These are phyloP conservation scores for Chalaropsis thielavioides DNA, from an alignment of 2,329 filamentous ascomycete genomes.

Conservation along the genomic window DNA sequence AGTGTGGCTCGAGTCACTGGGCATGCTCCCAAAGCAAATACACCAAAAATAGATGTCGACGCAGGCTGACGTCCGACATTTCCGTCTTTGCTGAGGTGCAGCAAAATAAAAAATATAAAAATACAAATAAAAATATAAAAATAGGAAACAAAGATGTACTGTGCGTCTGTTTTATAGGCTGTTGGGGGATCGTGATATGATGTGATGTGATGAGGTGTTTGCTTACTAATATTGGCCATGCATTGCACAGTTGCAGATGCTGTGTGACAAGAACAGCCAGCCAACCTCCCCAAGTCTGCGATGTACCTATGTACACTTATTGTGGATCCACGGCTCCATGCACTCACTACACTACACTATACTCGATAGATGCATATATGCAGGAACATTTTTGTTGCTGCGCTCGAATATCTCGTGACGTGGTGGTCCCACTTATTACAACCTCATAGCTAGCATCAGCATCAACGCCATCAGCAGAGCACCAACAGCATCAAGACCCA, in stretches of 20 bases:
- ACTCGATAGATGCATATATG: constrained; percentile 1
- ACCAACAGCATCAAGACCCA: no score
- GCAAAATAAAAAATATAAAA: neutral
- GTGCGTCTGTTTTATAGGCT: neutral
- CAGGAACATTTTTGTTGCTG: constrained; percentile 1
- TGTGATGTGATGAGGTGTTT: neutral
- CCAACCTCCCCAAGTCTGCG: neutral
- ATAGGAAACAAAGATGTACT: neutral
- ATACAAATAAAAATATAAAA: no score
- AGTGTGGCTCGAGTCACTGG: neutral
- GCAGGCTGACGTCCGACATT: neutral
- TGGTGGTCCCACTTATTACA: neutral
- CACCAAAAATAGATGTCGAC: neutral
- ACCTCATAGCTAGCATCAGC: neutral
- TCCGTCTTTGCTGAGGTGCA: constrained; percentile 1
- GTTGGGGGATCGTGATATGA: neutral
- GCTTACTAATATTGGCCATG: neutral
- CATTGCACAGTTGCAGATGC: neutral
- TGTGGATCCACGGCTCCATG: neutral
- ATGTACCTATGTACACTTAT: neutral
- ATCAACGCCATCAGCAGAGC: no score
- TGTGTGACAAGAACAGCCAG: neutral
- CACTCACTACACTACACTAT: neutral
- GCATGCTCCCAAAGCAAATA: neutral
- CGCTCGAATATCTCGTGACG: neutral